Conservation (phyloP, 2,329 filamentous ascomycete species). For the Ophiosphaerella korrae region DNA sequence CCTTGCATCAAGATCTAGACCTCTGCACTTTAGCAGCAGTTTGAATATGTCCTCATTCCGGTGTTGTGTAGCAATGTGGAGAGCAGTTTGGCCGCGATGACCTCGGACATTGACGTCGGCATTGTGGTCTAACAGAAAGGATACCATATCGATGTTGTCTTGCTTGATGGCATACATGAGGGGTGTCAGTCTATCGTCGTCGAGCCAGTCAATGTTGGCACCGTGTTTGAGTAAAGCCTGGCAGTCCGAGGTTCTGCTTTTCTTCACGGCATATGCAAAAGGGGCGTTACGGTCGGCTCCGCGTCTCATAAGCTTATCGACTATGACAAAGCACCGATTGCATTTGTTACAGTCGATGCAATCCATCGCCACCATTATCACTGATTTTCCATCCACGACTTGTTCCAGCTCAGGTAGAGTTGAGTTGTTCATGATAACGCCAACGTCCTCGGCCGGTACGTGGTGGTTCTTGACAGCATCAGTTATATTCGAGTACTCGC, state of each 20-base stretch:
- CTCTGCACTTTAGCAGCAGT: not conserved
- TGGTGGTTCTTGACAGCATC: not conserved
- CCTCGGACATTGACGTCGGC: not conserved
- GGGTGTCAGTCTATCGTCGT: not conserved
- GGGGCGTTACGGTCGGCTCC: not conserved
- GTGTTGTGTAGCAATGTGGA: not conserved
- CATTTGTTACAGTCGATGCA: not conserved
- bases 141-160: not conserved
- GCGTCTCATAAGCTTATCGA: not conserved
- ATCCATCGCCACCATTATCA: not conserved
- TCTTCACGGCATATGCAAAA: not conserved
- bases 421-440: not conserved
- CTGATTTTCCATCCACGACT: not conserved
- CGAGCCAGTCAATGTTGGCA: not conserved
- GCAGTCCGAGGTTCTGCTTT: not conserved
- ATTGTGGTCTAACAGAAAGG: not conserved
- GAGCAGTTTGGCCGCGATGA: not conserved
- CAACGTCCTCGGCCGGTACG: not conserved
- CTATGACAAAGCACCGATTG: not conserved
- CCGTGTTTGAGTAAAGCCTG: not conserved
- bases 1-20: not conserved
- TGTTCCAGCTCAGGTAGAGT: not conserved
- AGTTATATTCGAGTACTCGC: not conserved
- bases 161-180: not conserved
- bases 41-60: not conserved